Percentiles rank a stretch among this genome's conserved stretches.
These are phyloP conservation scores for Pisolithus thermaeus DNA, from an alignment of 1,284 basidiomycete species.

Conservation along the genomic window DNA sequence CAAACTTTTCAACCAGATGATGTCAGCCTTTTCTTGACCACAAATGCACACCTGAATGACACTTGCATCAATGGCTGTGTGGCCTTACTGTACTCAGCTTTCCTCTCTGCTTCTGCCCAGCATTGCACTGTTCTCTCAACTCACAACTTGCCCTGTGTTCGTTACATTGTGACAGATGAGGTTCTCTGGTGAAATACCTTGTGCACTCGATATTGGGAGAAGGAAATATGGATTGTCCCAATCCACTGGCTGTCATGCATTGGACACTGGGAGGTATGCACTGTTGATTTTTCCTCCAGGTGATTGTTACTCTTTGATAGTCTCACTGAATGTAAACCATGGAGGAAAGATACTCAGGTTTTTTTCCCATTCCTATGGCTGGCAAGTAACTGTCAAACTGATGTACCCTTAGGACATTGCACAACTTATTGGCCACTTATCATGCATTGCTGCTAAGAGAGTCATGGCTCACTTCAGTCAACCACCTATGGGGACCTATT, in stretches of 20 bases:
- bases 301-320: slow-evolving; percentile 13
- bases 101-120: too few relatives aligned
- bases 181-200: background rate
- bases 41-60: too few relatives aligned
- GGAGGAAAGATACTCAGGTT: slow-evolving; percentile 8
- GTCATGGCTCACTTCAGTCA: background rate
- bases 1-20: too few relatives aligned
- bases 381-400: too few relatives aligned
- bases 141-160: too few relatives aligned
- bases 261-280: slow-evolving; percentile 11
- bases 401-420: slow-evolving; percentile 2
- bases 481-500: too few relatives aligned
- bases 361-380: background rate
- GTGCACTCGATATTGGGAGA: background rate
- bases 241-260: background rate
- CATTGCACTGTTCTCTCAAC: too few relatives aligned
- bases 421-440: slow-evolving; percentile 6
- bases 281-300: background rate
- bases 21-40: too few relatives aligned
- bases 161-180: background rate
- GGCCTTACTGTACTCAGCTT: too few relatives aligned
- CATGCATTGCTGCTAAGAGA: background rate
- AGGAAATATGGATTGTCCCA: background rate
- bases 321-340: slow-evolving; percentile 5
- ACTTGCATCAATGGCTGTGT: too few relatives aligned